These are phyloP conservation scores for Fraxinus platypoda DNA, from an alignment of 305 asterid species.

Conservation along the genomic window DNA sequence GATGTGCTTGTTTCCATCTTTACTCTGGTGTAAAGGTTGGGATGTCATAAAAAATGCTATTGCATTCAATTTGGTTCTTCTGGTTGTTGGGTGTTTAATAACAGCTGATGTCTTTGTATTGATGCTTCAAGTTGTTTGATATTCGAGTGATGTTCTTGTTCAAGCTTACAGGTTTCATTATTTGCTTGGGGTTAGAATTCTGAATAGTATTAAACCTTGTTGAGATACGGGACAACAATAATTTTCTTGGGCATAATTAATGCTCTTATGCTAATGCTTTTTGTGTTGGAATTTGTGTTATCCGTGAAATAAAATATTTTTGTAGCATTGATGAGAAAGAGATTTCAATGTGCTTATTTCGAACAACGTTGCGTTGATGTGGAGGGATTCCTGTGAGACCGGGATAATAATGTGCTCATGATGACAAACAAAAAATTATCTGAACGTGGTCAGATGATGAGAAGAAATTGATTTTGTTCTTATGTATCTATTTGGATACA, in stretches of 20 bases:
- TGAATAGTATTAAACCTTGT: background rate
- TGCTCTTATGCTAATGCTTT: background rate
- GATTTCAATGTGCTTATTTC: background rate
- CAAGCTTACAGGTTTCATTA: constrained; percentile 11
- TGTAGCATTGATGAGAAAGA: constrained; percentile 4
- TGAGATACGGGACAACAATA: background rate
- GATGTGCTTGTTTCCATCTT: constrained; percentile 33
- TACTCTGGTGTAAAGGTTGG: constrained; percentile 20
- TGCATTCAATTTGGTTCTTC: constrained; percentile 21
- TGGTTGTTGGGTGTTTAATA: constrained; percentile 19
- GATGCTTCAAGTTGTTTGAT: background rate
- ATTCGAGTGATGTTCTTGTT: background rate
- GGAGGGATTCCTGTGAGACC: background rate
- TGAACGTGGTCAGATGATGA: background rate
- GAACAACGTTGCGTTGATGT: background rate
- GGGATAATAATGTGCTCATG: background rate
- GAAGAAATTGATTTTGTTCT: background rate
- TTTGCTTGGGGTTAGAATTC: background rate
- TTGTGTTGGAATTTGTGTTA: background rate
- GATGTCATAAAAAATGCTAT: background rate
- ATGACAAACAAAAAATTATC: background rate
- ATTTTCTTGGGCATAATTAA: constrained; percentile 3
- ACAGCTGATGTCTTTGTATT: background rate
- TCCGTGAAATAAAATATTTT: background rate
- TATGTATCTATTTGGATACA: background rate